Percentiles rank a stretch among this genome's conserved stretches.
Conservation (phyloP, 805 yeast genomes). For the Priceomyces castillae region DNA sequence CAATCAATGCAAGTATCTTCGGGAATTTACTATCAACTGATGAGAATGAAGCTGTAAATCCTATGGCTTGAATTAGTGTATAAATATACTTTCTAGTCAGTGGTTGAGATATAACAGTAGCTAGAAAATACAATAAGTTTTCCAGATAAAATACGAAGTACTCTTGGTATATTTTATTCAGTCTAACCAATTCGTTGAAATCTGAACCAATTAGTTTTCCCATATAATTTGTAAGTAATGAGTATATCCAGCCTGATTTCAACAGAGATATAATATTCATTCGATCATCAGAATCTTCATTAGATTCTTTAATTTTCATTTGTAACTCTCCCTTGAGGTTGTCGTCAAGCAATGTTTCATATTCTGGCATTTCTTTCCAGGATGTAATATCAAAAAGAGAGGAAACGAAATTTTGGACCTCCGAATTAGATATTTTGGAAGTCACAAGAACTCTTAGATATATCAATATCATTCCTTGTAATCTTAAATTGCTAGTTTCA, state of each 20-base stretch:
- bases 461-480: slow-evolving; percentile 13
- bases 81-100: background rate
- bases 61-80: background rate
- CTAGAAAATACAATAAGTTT: slow-evolving; percentile 3
- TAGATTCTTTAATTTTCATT: background rate
- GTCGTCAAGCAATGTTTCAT: slow-evolving; percentile 6
- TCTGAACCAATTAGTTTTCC: background rate
- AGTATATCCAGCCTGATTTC: slow-evolving; percentile 8
- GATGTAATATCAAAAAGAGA: slow-evolving; percentile 32
- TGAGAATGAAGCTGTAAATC: background rate
- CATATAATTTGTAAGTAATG: slow-evolving; percentile 6
- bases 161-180: background rate
- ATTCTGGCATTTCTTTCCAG: slow-evolving; percentile 22
- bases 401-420: slow-evolving; percentile 11
- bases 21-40: background rate
- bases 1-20: background rate
- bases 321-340: background rate
- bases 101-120: slow-evolving; percentile 3
- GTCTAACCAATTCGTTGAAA: background rate
- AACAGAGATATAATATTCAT: background rate
- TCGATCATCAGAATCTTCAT: background rate
- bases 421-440: background rate
- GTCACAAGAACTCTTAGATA: slow-evolving; percentile 15
- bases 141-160: slow-evolving; percentile 8
- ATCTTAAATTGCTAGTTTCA: slow-evolving; percentile 12